A percentile compares a stretch with the other conserved stretches of the same genome.
Evolutionary conservation across 305 asterid species (phyloP).

Genomic region (Solanum aculeatissimum): DNA sequence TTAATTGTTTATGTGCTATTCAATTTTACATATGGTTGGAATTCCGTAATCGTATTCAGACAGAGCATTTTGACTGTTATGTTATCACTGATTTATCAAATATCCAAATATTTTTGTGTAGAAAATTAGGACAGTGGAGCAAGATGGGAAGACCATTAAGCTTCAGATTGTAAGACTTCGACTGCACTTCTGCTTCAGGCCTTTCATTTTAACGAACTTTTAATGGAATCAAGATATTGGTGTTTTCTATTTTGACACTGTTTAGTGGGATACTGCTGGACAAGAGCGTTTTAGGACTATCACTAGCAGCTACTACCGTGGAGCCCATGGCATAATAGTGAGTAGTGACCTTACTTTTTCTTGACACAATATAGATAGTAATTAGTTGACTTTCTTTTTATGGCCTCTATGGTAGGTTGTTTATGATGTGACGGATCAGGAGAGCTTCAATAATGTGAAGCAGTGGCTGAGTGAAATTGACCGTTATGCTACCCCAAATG

Average conservation of each 20-base stretch:
- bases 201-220: background rate
- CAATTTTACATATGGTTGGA: background rate
- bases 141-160: conserved; percentile 37
- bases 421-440: conserved; percentile 5
- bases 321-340: conserved; percentile 92
- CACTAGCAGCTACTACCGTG: conserved; percentile 93
- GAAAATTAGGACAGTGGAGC: conserved; percentile 40
- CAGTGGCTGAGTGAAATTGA: conserved; percentile 9
- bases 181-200: background rate
- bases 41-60: background rate
- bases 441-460: conserved; percentile 7
- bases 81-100: background rate
- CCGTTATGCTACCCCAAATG: conserved; percentile 6
- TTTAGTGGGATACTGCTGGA: conserved; percentile 94
- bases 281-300: conserved; percentile 95
- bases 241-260: background rate
- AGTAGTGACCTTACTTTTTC: conserved; percentile 9
- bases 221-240: background rate
- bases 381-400: background rate
- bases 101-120: background rate
- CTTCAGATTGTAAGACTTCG: conserved; percentile 28
- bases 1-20: background rate
- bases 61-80: background rate
- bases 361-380: background rate
- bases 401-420: conserved; percentile 5